A percentile compares a stretch with the other conserved stretches of the same genome.
Conservation (phyloP, 192 early-diverging fungal genomes). For the Entomortierella beljakovae region DNA sequence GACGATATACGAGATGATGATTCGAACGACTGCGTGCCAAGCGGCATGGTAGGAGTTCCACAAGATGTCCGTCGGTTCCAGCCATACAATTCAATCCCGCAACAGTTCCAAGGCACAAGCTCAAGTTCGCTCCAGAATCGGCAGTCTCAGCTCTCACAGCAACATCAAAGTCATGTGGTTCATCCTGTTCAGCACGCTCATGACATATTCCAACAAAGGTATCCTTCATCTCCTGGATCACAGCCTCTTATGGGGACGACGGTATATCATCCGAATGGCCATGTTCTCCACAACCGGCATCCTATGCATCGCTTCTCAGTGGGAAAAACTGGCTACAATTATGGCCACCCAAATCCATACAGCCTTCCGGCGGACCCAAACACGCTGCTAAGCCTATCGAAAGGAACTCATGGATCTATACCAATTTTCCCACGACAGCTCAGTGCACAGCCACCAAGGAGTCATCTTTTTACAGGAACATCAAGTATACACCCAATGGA, state of each 20-base stretch:
- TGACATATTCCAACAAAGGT: not conserved
- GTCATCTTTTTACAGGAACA: not conserved
- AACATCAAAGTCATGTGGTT: not conserved
- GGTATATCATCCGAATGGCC: slow-evolving; percentile 2
- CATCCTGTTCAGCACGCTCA: slow-evolving; percentile 3
- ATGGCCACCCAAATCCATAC: slow-evolving; percentile 5
- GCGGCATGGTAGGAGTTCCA: slow-evolving; percentile 28
- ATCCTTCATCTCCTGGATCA: not conserved
- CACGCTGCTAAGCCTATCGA: not conserved
- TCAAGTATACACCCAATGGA: not conserved
- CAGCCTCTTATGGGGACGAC: not conserved
- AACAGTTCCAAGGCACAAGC: not conserved
- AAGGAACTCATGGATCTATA: not conserved
- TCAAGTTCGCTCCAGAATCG: not conserved
- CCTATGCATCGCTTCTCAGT: slow-evolving; percentile 8
- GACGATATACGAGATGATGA: not conserved
- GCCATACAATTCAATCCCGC: not conserved
- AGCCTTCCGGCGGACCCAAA: not conserved
- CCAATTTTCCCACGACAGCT: not conserved
- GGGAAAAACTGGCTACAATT: not conserved
- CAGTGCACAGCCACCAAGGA: no score
- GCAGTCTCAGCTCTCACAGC: not conserved
- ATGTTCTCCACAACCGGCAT: slow-evolving; percentile 15
- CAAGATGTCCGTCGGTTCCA: slow-evolving; percentile 16
- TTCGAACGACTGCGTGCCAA: slow-evolving; percentile 17